These are phyloP conservation scores for Dothideomycetes sp. DNA, from an alignment of 2,329 filamentous ascomycete genomes.

Conservation along the genomic window DNA sequence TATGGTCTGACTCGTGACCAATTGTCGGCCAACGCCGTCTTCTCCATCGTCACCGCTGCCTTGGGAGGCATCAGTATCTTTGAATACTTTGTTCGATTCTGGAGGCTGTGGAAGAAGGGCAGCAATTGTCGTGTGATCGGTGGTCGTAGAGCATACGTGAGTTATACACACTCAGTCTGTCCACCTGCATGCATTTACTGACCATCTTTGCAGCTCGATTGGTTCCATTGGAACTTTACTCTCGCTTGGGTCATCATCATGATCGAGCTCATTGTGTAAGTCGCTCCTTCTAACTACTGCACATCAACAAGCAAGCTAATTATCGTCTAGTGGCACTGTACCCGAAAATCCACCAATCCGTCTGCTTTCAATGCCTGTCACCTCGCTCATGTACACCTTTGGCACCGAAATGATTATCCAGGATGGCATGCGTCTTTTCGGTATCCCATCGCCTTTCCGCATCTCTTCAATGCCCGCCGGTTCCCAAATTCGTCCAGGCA, in stretches of 20 bases:
- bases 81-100: slow-evolving; percentile 44
- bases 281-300: slow-evolving; percentile 6
- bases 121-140: slow-evolving; percentile 46
- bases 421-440: slow-evolving; percentile 38
- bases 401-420: slow-evolving; percentile 43
- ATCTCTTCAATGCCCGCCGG: slow-evolving; percentile 45
- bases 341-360: slow-evolving; percentile 42
- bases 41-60: slow-evolving; percentile 46
- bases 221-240: slow-evolving; percentile 50
- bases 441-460: slow-evolving; percentile 39
- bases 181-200: not conserved
- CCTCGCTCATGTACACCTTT: slow-evolving; percentile 45
- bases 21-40: slow-evolving; percentile 42
- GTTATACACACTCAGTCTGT: slow-evolving; percentile 13
- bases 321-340: slow-evolving; percentile 32
- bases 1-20: slow-evolving; percentile 48
- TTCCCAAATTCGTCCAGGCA: slow-evolving; percentile 42
- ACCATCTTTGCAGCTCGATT: slow-evolving; percentile 37
- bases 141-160: slow-evolving; percentile 32
- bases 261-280: slow-evolving; percentile 46
- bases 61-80: slow-evolving; percentile 46
- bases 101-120: slow-evolving; percentile 41
- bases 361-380: slow-evolving; percentile 43
- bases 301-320: slow-evolving; percentile 15
- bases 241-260: slow-evolving; percentile 48